Base-by-base conservation (phyloP, 306 rosid genomes). In the Sphenostylis stenocarpa region DNA sequence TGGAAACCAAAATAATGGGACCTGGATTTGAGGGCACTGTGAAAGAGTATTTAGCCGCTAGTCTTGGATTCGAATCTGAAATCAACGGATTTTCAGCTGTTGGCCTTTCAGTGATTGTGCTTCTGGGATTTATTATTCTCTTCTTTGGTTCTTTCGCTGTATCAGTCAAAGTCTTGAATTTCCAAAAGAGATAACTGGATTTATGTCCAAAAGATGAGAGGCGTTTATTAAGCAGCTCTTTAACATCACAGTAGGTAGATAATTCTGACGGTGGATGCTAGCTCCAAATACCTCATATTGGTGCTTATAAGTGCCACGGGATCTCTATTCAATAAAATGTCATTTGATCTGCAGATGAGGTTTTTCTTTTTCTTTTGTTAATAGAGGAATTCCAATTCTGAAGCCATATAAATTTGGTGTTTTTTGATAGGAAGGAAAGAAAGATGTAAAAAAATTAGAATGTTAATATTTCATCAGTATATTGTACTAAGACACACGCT, bases 11-110 rank as follows among this genome's bases (percentile, higher is more conserved):
- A 49, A 77, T 92, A 26, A 80, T 72, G 6, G 98, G 88, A 77
- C 92, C 90, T 48, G 96, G 89, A 58, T 95, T 87, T 23, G 58
- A 85, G 47, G 98, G 98, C 77, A 65, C 88, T 19, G 96, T 95
- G 36, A 95, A 88, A 68, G 81, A 89, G 24, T 92, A 86, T 57
- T 58, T 95, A 81, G 79, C 87, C 31, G 55, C 33, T 29, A 74
- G 12, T 39, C 92, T 92, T 23, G 98, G 98, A 23, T 95, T 20
- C 51, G 85, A 84, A 1, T 16, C 69, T 2, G 79, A 83, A 23
- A 77, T 89, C 77, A 77, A 88, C 16, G 95, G 96, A 73, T 67
- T 87, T 79, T 77, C 89, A 2, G 63, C 89, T 4, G 87, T 86
- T 6, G 65, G 58, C 33, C 61, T 83, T 20, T 88, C 97, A 36